Evolutionary conservation across 208 protist species (phyloP).

Genomic region (Crithidia fasciculata): DNA sequence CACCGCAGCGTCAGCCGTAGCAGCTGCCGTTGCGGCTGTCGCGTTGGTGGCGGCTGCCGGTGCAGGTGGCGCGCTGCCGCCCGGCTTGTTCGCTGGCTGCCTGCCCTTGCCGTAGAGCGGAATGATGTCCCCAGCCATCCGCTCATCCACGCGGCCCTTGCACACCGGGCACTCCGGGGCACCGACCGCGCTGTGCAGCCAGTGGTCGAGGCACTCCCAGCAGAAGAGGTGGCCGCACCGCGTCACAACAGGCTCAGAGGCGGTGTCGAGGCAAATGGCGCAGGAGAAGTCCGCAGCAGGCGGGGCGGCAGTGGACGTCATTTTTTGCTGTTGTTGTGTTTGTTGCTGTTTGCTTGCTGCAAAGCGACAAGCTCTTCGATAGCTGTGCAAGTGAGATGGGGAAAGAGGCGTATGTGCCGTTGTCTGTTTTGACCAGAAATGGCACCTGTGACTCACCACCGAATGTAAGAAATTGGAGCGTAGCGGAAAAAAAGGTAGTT

Average conservation of each 20-base stretch:
- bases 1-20: neutral
- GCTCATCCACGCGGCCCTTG: slow-evolving; percentile 72
- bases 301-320: slow-evolving; percentile 21
- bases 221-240: slow-evolving; percentile 89
- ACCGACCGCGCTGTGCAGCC: slow-evolving; percentile 56
- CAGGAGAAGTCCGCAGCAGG: slow-evolving; percentile 69
- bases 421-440: too few species aligned
- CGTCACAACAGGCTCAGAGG: slow-evolving; percentile 79
- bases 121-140: slow-evolving; percentile 71
- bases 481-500: neutral
- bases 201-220: slow-evolving; percentile 82
- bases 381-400: too few species aligned
- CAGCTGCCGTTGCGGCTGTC: neutral
- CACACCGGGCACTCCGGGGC: slow-evolving; percentile 76
- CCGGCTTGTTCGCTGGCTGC: slow-evolving; percentile 7
- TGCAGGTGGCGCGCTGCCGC: neutral
- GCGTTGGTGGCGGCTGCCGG: neutral
- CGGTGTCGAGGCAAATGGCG: slow-evolving; percentile 80
- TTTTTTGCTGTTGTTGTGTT: slow-evolving; percentile 13
- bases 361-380: neutral
- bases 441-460: too few species aligned
- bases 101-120: slow-evolving; percentile 79
- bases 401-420: too few species aligned
- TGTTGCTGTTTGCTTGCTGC: neutral
- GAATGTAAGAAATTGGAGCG: neutral